Base-by-base conservation (phyloP, 108 stramenopile species). In the Fragilariopsis cylindrus region DNA sequence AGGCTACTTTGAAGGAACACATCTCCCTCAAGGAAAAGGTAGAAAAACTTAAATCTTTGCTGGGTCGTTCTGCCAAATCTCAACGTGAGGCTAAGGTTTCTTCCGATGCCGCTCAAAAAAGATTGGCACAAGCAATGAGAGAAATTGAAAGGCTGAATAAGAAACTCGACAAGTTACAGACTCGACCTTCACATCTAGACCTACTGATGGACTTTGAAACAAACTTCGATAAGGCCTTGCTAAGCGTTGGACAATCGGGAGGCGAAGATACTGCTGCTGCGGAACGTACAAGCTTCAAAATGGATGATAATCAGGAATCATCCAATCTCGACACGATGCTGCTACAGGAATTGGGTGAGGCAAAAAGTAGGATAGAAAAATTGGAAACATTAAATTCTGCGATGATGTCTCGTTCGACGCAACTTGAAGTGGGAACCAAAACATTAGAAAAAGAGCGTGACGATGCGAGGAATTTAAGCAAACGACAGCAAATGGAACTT, bases 171-270 rank as follows among this genome's bases (percentile, higher is more conserved):
- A 85, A 82, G 46, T 71, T 95, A 57, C 83, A 89, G 21, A 90
- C 69, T 76, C 85, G 94, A 15, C 94, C 94, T 3, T 87, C 94
- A 6, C 94, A 95, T 67, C 82, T 90, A 84, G 94, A 95, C 75
- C 72, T 95, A 30, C 74, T 95, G 56, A 89, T 88, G 57, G 94
- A 95, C 74, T 95, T 95, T 80, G 92, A 95, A 82, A 90, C 94
- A 13, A 92, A 95, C 67, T 92, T 95, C 72, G 94, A 92, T 72
- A 83, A 86, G 70, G 91, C 94, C 0, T 58, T 95, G 16, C 49
- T 95, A 50, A 82, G 81, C 69, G 87, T 82, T 45, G 81, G 63
- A 3, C 93, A 94, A 72, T 69, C 82, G 48, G 89, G 88, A 57
- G 93, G 93, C 40, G 82, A 91, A 72, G 81, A 90, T 68, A 82